A percentile compares a stretch with the other conserved stretches of the same genome.
phyloP scores from a whole-genome alignment of 495 filamentous ascomycete genomes.

The Emericellopsis terricola region DNA sequence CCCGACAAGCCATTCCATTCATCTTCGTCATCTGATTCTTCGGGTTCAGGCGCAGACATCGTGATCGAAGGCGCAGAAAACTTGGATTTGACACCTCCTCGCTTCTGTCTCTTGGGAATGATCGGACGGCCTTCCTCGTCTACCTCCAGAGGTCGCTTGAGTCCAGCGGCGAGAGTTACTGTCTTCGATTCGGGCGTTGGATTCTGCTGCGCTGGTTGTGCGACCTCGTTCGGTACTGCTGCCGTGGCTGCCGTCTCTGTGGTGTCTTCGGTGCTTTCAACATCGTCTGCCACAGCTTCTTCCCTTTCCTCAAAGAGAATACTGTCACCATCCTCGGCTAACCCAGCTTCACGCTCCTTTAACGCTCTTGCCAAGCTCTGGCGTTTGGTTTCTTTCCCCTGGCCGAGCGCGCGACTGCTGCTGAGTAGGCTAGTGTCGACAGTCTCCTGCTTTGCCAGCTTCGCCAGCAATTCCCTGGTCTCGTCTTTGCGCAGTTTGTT shows the following conservation, averaged over 20 bases:
- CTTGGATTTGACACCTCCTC: conserved; percentile 33
- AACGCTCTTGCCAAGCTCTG: conserved; percentile 42
- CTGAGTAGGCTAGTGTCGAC: conserved; percentile 66
- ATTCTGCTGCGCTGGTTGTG: conserved; percentile 3
- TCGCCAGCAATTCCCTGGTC: conserved; percentile 66
- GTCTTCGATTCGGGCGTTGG: background rate
- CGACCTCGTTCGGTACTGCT: background rate
- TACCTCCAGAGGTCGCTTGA: conserved; percentile 72
- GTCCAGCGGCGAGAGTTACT: conserved; percentile 32
- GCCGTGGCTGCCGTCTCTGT: background rate
- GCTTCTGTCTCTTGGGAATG: conserved; percentile 48
- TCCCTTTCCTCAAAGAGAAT: conserved; percentile 16
- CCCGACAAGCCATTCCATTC: conserved; percentile 22
- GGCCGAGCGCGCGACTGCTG: conserved; percentile 61
- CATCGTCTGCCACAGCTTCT: conserved; percentile 5
- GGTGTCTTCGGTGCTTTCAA: conserved; percentile 10
- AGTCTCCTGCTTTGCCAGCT: conserved; percentile 55
- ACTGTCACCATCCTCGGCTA: conserved; percentile 22
- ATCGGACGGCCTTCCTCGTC: conserved; percentile 63
- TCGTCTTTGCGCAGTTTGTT: conserved; percentile 91
- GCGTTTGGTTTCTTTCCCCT: conserved; percentile 42
- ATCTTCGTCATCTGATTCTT: conserved; percentile 9
- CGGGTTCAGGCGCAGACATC: conserved; percentile 1
- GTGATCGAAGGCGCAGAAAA: conserved; percentile 13
- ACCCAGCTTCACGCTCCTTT: conserved; percentile 36